A percentile compares a stretch with the other conserved stretches of the same genome.
Evolutionary conservation across 306 rosid species (phyloP).

Genomic region (Quercus bicolor): DNA sequence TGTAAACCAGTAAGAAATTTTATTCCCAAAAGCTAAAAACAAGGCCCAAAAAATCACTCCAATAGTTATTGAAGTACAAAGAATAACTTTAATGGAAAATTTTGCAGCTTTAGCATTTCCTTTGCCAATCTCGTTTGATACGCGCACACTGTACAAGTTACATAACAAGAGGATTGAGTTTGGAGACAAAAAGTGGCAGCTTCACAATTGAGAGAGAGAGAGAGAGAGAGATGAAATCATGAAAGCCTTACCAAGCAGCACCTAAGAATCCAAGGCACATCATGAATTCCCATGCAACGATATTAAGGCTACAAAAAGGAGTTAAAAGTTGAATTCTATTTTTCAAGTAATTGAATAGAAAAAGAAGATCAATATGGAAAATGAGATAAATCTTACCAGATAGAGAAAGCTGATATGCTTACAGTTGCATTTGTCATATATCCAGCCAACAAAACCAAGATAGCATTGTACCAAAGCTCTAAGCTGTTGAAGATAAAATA

Average conservation of each 20-base stretch:
- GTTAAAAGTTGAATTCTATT: background rate
- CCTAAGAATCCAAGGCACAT: conserved; percentile 47
- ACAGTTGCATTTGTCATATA: conserved; percentile 45
- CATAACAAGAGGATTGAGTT: background rate
- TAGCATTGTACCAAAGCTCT: conserved; percentile 55
- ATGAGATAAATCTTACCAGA: conserved; percentile 33
- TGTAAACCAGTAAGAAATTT: conserved; percentile 46
- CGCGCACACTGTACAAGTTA: conserved; percentile 41
- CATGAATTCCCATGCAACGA: conserved; percentile 64
- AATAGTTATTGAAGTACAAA: conserved; percentile 29
- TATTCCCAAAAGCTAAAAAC: conserved; percentile 39
- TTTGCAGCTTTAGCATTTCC: conserved; percentile 56
- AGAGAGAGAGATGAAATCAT: background rate
- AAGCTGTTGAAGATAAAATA: conserved; percentile 25
- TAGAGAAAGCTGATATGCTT: conserved; percentile 52
- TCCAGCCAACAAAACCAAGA: conserved; percentile 48
- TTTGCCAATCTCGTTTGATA: conserved; percentile 59
- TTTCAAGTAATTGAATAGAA: conserved; percentile 1
- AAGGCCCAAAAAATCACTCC: conserved; percentile 38
- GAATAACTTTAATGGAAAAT: conserved; percentile 41
- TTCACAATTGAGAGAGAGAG: background rate
- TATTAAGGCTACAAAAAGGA: conserved; percentile 39
- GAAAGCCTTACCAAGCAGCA: conserved; percentile 42
- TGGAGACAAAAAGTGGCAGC: background rate
- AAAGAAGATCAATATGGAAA: background rate